These are phyloP conservation scores for Podospora fimiseda DNA, from an alignment of 495 filamentous ascomycete species.

Conservation along the genomic window DNA sequence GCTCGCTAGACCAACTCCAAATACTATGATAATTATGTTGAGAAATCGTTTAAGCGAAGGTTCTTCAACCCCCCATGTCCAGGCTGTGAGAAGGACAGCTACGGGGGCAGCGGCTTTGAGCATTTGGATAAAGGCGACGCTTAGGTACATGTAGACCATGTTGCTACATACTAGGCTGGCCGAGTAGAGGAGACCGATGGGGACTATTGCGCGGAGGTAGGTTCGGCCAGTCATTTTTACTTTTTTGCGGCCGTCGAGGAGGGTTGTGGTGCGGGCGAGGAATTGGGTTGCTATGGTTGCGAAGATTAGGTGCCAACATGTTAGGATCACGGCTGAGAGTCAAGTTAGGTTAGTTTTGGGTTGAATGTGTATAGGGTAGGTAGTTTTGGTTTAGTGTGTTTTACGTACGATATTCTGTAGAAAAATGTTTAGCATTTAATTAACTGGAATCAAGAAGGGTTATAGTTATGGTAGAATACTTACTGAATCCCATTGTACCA, in stretches of 20 bases:
- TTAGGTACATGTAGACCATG: slow-evolving; percentile 67
- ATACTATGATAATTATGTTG: slow-evolving; percentile 68
- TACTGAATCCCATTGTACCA: slow-evolving; percentile 68
- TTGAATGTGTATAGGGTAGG: too few relatives aligned
- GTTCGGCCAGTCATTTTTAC: slow-evolving; percentile 62
- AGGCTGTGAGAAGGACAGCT: slow-evolving; percentile 58
- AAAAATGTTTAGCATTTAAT: not conserved
- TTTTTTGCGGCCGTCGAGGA: slow-evolving; percentile 62
- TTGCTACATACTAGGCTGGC: slow-evolving; percentile 68
- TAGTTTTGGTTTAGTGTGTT: not conserved
- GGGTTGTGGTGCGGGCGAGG: slow-evolving; percentile 58
- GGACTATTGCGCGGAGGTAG: slow-evolving; percentile 65
- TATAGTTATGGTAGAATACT: slow-evolving; percentile 33
- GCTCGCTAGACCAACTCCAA: slow-evolving; percentile 66
- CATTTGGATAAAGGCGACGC: slow-evolving; percentile 78
- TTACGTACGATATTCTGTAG: not conserved
- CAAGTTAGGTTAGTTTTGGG: not conserved
- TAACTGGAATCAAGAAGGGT: too few relatives aligned
- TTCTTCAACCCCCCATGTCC: slow-evolving; percentile 56
- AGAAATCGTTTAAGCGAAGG: slow-evolving; percentile 53
- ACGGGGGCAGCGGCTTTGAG: slow-evolving; percentile 70
- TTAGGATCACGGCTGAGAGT: slow-evolving; percentile 49
- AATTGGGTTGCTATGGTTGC: slow-evolving; percentile 68
- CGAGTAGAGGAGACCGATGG: slow-evolving; percentile 68
- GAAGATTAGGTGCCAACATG: slow-evolving; percentile 72